Percentiles rank a stretch among this genome's conserved stretches.
Conservation (phyloP, 2,329 filamentous ascomycete species). For the Aspergillus neoniger region DNA sequence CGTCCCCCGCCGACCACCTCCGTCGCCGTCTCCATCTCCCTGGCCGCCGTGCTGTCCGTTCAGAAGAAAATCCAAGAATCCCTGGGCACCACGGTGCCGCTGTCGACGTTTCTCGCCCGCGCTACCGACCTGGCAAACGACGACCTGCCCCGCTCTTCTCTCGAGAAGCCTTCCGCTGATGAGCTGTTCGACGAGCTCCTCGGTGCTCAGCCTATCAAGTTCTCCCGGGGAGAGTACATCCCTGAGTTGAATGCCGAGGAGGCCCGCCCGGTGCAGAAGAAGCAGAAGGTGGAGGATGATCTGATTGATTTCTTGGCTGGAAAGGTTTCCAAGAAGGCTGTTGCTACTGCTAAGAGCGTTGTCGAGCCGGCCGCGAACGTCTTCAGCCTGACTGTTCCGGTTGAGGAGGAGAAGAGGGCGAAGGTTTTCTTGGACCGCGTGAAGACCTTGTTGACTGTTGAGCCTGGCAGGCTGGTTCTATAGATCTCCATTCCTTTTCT, state of each 20-base stretch:
- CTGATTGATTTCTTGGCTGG: conserved; percentile 79
- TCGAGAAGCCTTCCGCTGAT: conserved; percentile 67
- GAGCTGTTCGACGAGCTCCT: conserved; percentile 90
- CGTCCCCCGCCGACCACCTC: conserved; percentile 34
- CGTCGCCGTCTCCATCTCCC: conserved; percentile 73
- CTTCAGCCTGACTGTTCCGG: conserved; percentile 78
- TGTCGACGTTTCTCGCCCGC: conserved; percentile 83
- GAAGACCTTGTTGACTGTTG: conserved; percentile 78
- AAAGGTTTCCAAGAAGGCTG: conserved; percentile 39
- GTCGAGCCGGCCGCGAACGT: conserved; percentile 64
- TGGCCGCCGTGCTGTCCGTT: conserved; percentile 74
- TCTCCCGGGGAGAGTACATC: conserved; percentile 64
- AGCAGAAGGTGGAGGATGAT: conserved; percentile 57
- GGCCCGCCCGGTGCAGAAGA: conserved; percentile 39
- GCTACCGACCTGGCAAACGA: conserved; percentile 88
- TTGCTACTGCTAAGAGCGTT: conserved; percentile 34
- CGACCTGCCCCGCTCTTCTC: conserved; percentile 69
- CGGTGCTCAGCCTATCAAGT: conserved; percentile 53
- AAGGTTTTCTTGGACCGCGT: conserved; percentile 80
- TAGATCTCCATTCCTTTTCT: conserved; percentile 27
- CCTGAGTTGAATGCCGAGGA: conserved; percentile 64
- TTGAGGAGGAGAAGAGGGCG: conserved; percentile 78
- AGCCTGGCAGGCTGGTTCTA: conserved; percentile 72
- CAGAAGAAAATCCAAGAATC: conserved; percentile 78
- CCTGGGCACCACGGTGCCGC: conserved; percentile 76